Base-by-base conservation (phyloP, 1,139 yeast species). In the Suhomyces bokatorum region DNA sequence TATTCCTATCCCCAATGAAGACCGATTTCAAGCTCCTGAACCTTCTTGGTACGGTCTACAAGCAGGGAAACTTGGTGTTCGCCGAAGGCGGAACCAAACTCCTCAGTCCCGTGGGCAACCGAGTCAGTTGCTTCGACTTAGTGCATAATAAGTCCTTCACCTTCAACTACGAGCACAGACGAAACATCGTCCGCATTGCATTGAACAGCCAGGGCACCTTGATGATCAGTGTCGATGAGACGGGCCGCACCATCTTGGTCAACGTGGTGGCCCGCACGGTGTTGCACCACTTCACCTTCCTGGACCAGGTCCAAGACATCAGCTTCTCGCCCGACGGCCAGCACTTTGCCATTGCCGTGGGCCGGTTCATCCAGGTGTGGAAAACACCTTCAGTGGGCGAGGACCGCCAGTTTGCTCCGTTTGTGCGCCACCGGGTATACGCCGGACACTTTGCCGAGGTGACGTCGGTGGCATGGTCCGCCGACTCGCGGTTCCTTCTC, bases 371-470 rank as follows among this genome's bases (percentile, higher is more conserved):
- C 22, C 98, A 95, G 62, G 87, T 93, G 11, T 93, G 99, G 99
- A 84, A 81, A 57, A 89, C 98, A 1, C 98, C 98, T 0, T 83
- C 81, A 42, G 73, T 75, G 31, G 69, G 81, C 2, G 87, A 84
- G 55, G 85, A 80, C 51, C 75, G 96, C 52, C 97, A 90, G 62
- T 93, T 95, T 75, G 95, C 97, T 1, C 99, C 99, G 13, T 95
- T 93, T 67, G 87, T 93, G 34, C 85, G 96, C 53, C 90, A 88
- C 64, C 75, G 96, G 57, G 80, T 87, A 6, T 90, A 90, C 58
- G 89, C 97, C 2, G 99, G 99, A 24, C 99, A 93, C 67, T 90
- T 84, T 62, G 83, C 84, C 42, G 96, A 88, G 53, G 82, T 95
- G 22, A 77, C 82, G 1, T 80, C 88, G 7, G 66, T 93, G 9